Conservation (phyloP, 1,284 basidiomycete genomes). For the Peniophora sp. region DNA sequence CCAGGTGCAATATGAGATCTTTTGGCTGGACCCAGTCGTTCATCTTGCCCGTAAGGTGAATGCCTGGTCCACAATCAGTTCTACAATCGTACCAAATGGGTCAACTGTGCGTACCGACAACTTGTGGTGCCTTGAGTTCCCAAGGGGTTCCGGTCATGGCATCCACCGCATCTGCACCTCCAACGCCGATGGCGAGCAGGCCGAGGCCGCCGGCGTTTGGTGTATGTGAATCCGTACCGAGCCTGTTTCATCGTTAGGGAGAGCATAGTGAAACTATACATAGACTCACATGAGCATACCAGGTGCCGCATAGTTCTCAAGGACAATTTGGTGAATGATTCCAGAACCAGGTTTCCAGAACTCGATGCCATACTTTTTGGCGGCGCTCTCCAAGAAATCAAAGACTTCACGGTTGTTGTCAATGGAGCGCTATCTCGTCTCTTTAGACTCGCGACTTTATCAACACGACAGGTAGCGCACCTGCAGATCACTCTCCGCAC, state of each 20-base stretch:
- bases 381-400: conserved; percentile 94
- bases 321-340: conserved; percentile 97
- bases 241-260: conserved; percentile 32
- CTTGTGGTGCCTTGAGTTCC: conserved; percentile 93
- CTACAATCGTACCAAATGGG: neutral
- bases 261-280: neutral
- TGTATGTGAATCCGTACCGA: conserved; percentile 92
- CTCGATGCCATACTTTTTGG: conserved; percentile 90
- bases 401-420: conserved; percentile 94
- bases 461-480: conserved; percentile 27
- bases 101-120: conserved; percentile 53
- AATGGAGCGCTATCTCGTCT: conserved; percentile 61
- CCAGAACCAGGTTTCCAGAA: conserved; percentile 97
- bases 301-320: conserved; percentile 95
- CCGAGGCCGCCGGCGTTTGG: conserved; percentile 98
- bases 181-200: conserved; percentile 97
- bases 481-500: conserved; percentile 79
- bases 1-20: conserved; percentile 92
- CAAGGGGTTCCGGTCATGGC: conserved; percentile 98
- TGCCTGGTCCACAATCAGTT: conserved; percentile 31
- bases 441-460: conserved; percentile 3
- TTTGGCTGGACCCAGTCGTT: conserved; percentile 94
- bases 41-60: conserved; percentile 86
- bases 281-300: conserved; percentile 71
- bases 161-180: conserved; percentile 98